Base-by-base conservation (phyloP, 257 asterid genomes). In the Solanum tarapatanum region DNA sequence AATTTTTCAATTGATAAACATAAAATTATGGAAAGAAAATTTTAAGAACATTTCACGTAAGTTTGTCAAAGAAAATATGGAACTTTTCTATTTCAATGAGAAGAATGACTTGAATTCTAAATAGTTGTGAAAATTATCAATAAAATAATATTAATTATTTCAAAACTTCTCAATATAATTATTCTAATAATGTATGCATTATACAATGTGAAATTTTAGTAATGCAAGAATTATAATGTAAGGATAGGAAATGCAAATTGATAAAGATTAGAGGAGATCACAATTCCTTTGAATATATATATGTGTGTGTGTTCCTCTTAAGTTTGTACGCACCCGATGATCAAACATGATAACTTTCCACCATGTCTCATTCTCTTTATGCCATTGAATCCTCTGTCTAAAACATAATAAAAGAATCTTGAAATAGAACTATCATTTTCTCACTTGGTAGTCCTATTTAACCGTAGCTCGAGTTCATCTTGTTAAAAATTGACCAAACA, bases 401-500 rank as follows among this genome's bases (percentile, higher is more conserved):
- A 89, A 86, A 11, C 41, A 90, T 90, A 92, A 68, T 90, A 89
- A 84, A 93, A 92, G 90, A 93, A 96, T 92, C 95, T 87, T 75
- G 60, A 36, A 83, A 70, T 86, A 64, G 64, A 82, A 76, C 45
- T 86, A 88, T 77, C 72, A 88, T 73, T 84, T 88, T 73, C 88
- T 92, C 92, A 88, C 89, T 89, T 58, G 88, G 87, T 90, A 74
- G 83, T 30, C 88, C 58, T 80, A 85, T 24, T 84, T 87, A 66
- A 28, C 88, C 69, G 68, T 85, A 41, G 60, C 68, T 66, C 48
- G 19, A 74, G 79, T 84, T 68, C 88, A 85, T 70, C 93, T 94
- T 90, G 94, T 92, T 90, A 87, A 32, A 32, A 77, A 24, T 41
- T 13, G 23, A 12, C 84, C 64, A 37, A 37, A 43, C 19, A 14